Base-by-base conservation (phyloP, 441 rosid species). In the Adansonia rubrostipa region DNA sequence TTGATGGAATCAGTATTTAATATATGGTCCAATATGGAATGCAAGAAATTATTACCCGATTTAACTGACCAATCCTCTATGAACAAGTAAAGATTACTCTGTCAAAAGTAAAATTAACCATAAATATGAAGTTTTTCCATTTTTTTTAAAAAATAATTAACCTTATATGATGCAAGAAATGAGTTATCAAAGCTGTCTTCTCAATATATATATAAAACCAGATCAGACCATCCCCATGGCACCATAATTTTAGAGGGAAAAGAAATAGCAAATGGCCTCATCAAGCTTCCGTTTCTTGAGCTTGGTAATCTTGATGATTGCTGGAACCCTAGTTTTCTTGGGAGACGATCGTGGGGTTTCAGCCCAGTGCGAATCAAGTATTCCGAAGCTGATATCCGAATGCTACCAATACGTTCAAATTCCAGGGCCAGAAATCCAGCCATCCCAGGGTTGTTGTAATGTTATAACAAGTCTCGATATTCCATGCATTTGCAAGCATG, bases 371-470 rank as follows among this genome's bases (percentile, higher is more conserved):
- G 54, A 44, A 48, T 9, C 51, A 0, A 15, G 9, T 4, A 40
- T 84, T 9, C 61, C 77, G 0, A 28, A 4, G 8, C 62, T 84
- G 5, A 15, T 61, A 2, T 0, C 45, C 2, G 47, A 79, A 7
- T 85, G 86, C 73, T 1, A 14, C 13, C 6, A 45, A 10, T 85
- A 13, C 60, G 85, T 83, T 3, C 1, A 33, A 36, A 11, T 5
- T 5, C 2, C 61, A 1, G 86, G 85, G 0, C 78, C 84, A 0
- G 58, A 80, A 56, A 2, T 40, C 1, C 62, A 74, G 14, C 86
- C 87, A 1, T 79, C 83, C 0, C 0, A 54, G 0, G 76, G 0
- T 0, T 87, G 89, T 24, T 87, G 89, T 63, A 2, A 19, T 0
- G 82, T 11, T 8, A 4, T 81, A 15, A 71, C 48, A 67, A 1